Percentiles rank a stretch among this genome's conserved stretches.
Conservation (phyloP, 1,284 basidiomycete genomes). For the Tylopilus sp. region DNA sequence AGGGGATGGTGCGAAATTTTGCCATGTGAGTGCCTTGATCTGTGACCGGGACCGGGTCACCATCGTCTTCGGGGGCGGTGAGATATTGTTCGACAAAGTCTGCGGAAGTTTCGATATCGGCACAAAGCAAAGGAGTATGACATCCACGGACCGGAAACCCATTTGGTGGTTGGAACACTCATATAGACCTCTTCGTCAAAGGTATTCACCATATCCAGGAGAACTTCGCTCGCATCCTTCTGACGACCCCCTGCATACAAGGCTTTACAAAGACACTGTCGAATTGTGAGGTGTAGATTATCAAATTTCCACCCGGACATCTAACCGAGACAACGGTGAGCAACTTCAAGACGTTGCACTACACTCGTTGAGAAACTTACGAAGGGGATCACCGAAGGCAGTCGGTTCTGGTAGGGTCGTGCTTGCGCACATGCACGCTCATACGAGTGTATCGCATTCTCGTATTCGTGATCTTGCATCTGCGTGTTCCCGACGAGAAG, state of each 20-base stretch:
- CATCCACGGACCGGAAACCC: not conserved
- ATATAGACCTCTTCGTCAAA: not conserved
- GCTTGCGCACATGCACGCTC: not conserved
- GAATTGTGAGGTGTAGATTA: not conserved
- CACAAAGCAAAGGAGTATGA: no score
- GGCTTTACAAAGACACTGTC: not conserved
- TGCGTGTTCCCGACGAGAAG: not conserved
- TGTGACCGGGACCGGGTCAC: no score
- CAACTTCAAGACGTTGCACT: not conserved
- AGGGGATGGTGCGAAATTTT: no score
- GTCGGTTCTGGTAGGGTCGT: not conserved
- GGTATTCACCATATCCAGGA: not conserved
- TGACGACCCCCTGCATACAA: not conserved
- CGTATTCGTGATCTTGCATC: not conserved
- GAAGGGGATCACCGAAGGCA: not conserved
- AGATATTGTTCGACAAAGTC: not conserved
- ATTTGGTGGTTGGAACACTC: not conserved
- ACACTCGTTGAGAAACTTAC: not conserved
- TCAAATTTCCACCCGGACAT: constrained; percentile 3
- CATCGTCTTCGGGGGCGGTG: no score
- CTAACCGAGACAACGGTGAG: not conserved
- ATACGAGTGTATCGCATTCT: not conserved
- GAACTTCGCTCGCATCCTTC: not conserved
- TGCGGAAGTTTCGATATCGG: not conserved
- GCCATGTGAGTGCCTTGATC: no score